Evolutionary conservation across 2,329 filamentous ascomycete genomes (phyloP), one percentile per base, ranked within the genome.

Genomic region (Laburnicola sp.): DNA sequence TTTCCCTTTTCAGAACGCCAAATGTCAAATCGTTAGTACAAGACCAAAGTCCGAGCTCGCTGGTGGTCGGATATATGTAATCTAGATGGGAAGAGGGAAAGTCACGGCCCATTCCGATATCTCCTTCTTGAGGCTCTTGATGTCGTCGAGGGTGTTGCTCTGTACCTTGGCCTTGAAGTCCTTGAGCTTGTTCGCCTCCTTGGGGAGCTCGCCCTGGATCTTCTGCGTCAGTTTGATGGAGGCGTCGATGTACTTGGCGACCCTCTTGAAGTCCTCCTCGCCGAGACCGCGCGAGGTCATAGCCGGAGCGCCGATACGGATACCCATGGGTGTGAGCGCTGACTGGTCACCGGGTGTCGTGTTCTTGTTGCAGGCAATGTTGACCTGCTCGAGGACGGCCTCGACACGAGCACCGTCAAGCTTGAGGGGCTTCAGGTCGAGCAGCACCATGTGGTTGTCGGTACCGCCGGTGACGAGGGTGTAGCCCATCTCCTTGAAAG

Each of bases 101-200:
- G 83, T 85, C 72, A 82, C 83, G 72, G 89, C 90, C 93, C 93
- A 99, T 42, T 78, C 78, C 40, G 90, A 81, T 73, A 99, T 91
- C 83, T 97, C 93, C 80, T 91, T 88, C 80, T 86, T 89, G 73
- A 96, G 82, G 63, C 82, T 83, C 74, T 88, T 86, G 78, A 99
- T 93, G 80, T 92, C 89, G 55, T 84, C 76, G 42, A 96, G 82
- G 70, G 87, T 83, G 59, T 91, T 92, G 62, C 82, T 79, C 51
- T 88, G 84, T 56, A 96, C 90, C 84, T 91, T 93, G 73, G 85
- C 86, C 83, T 93, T 95, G 88, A 99, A 97, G 82, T 99, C 94
- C 86, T 97, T 97, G 76, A 96, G 89, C 86, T 95, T 97, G 86
- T 97, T 99, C 70, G 90, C 91, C 77, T 94, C 89, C 86, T 97